Evolutionary conservation across 768 basidiomycete genomes (phyloP), one percentile per base, ranked within the genome.

Genomic region (Kwoniella pini): DNA sequence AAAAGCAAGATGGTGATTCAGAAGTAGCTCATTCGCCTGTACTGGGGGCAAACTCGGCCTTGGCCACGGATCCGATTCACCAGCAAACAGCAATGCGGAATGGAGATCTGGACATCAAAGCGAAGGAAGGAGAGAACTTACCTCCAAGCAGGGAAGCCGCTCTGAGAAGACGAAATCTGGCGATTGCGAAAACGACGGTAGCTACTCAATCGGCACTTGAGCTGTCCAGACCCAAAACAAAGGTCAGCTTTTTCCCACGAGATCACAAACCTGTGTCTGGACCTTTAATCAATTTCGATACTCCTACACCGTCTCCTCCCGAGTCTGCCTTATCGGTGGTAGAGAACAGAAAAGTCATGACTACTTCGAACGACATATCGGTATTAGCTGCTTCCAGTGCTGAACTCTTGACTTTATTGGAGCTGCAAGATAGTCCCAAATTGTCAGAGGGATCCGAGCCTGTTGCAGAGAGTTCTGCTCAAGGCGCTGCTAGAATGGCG

Each of bases 131-230:
- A 9, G 6, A 42, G 40, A 42, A 19, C 28, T 33, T 74, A 17
- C 72, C 64, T 1, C 72, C 72, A 1, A 65, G 67, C 44, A 43
- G 72, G 0, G 69, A 74, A 57, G 72, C 72, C 10, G 72, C 72
- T 0, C 30, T 74, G 4, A 65, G 57, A 27, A 49, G 72, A 22
- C 61, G 72, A 17, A 67, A 74, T 22, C 54, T 67, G 4, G 50
- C 44, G 12, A n/a, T 42, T 42, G 54, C 30, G 11, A 21, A 21
- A 15, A 0, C 42, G 21, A 1, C 33, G 26, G 7, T 33, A 19
- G 4, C 42, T 27, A 11, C 42, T 31, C 4, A 15, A 38, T 11
- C 44, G 1, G 46, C 30, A 10, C n/a, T 24, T 11, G 21, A 51
- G 4, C 51, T n/a, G 24, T 44, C 36, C 26, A 30, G 26, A 12